Base-by-base conservation (phyloP, 306 rosid genomes). In the Begonia loranthoides region DNA sequence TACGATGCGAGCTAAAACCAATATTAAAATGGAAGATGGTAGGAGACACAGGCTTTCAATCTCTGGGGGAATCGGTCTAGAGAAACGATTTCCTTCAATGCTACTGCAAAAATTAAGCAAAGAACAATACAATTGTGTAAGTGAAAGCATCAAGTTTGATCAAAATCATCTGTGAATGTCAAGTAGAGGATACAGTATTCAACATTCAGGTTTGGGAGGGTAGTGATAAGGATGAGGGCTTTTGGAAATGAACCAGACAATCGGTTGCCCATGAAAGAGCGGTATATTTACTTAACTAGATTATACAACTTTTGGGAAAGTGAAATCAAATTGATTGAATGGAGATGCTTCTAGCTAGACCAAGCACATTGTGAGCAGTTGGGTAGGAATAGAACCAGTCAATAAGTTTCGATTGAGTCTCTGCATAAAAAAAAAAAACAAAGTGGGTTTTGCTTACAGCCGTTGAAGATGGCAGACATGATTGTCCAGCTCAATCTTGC, bases 181-280 rank as follows among this genome's bases (percentile, higher is more conserved):
- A 43, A 55, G 13, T 24, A 43, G 58, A 54, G 52, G 65, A 57
- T 12, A 33, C 60, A 46, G n/a, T 50, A 53, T 39, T 5, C 43
- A 57, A 73, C 93, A 33, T 77, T 84, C 97, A 89, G 14, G 67
- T 84, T 89, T 73, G 13, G 75, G 73, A 89, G 83, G 60, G 93
- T 84, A 68, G 81, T 79, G 47, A 89, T 81, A 16, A 58, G 73
- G 58, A 93, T 77, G 41, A 89, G 84, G 41, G 66, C 97, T 67
- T 67, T 77, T 10, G 97, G 97, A 62, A 89, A 89, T 52, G 87
- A 84, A 38, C 95, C 97, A 36, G 97, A 84, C 69, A 89, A 74
- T 59, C 50, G 75, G 81, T 79, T 84, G 62, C 97, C 97, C 97
- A 84, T 89, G 0, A 89, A 2, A 62, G 79, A 73, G 60, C 97